Evolutionary conservation across 2,329 filamentous ascomycete genomes (phyloP).

Genomic region (Penicillium glabrum): DNA sequence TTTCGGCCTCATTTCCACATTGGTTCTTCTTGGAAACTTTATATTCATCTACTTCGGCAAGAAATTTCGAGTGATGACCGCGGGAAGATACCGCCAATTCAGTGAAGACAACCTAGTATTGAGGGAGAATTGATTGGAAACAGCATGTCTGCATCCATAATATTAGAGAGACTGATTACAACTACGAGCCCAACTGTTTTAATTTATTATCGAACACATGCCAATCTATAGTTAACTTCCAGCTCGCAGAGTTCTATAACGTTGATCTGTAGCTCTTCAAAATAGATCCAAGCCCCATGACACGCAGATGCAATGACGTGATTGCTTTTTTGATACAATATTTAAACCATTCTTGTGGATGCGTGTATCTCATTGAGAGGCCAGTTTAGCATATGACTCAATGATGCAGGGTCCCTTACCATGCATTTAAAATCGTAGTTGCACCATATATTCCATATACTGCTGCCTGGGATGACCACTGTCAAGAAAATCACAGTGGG

Average conservation of each 20-base stretch:
- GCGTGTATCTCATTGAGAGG: background rate
- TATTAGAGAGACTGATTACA: background rate
- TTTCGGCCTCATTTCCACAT: conserved; percentile 36
- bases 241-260: background rate
- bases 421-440: background rate
- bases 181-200: background rate
- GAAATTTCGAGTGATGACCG: conserved; percentile 29
- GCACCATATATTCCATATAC: background rate
- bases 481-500: background rate
- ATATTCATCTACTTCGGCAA: conserved; percentile 32
- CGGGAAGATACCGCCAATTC: conserved; percentile 36
- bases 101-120: conserved; percentile 13
- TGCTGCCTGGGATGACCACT: background rate
- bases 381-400: background rate
- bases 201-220: background rate
- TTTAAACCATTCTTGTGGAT: background rate
- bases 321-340: background rate
- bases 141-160: background rate
- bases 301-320: background rate
- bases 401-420: background rate
- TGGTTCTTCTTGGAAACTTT: conserved; percentile 14
- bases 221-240: background rate
- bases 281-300: background rate
- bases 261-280: background rate
- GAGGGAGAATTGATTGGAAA: background rate